These are phyloP conservation scores for Pinus albicaulis DNA, from an alignment of 75 land plant species.

Conservation along the genomic window DNA sequence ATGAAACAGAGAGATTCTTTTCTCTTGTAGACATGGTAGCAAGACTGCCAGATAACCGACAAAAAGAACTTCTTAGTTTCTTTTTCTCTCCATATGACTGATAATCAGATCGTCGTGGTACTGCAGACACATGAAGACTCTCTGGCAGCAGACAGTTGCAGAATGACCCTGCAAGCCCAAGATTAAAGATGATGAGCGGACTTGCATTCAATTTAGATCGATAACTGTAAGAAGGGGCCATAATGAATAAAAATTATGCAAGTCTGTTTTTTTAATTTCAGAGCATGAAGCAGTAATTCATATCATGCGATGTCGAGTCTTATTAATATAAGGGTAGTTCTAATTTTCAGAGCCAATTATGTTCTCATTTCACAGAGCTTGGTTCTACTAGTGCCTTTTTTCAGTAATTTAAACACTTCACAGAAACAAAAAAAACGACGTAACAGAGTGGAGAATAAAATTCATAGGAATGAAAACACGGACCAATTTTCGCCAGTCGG, in stretches of 20 bases:
- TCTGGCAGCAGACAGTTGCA: conserved; percentile 86
- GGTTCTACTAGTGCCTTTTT: too few species aligned
- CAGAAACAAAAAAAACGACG: background rate
- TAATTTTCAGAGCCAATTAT: background rate
- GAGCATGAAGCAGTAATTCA: background rate
- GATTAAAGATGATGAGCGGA: background rate
- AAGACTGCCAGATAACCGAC: conserved; percentile 31
- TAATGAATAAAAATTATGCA: background rate
- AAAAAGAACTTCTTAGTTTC: conserved; percentile 40
- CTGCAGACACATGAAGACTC: conserved; percentile 54
- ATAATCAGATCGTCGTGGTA: conserved; percentile 34
- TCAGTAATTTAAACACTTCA: background rate
- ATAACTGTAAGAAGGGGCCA: background rate
- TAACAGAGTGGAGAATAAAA: background rate
- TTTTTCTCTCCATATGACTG: conserved; percentile 35
- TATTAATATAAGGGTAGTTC: background rate
- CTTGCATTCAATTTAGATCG: background rate
- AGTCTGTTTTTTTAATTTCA: background rate
- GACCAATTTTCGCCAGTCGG: conserved; percentile 87
- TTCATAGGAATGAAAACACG: background rate
- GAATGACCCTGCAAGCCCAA: conserved; percentile 39
- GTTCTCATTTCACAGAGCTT: background rate
- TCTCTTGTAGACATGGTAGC: conserved; percentile 44
- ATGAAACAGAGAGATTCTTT: conserved; percentile 33
- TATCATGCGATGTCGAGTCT: too few species aligned